Base-by-base conservation (phyloP, 345 rosid genomes). In the Angophora floribunda region DNA sequence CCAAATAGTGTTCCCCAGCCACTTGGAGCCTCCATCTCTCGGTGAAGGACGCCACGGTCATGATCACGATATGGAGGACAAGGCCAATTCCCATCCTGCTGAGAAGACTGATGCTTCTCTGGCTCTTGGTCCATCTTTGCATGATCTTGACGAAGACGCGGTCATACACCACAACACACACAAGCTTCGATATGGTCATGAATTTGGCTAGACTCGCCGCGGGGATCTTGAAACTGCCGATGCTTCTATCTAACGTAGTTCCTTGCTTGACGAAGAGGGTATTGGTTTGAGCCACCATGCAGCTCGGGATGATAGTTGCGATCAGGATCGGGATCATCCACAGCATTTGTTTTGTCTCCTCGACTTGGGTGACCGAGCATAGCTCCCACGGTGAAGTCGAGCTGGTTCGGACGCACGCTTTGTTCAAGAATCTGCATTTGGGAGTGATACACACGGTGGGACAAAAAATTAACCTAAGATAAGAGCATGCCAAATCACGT, bases 271-370 rank as follows among this genome's bases (percentile, higher is more conserved):
- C 19, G 6, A 52, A 52, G 7, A 52, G 53, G 53, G 53, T 52
- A 2, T 52, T 52, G 53, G 21, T 15, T 52, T 52, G 53, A 7
- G 53, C 53, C 4, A 94, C 0, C 98, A 96, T 93, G 86, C 94
- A 93, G 92, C 97, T 95, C 44, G 99, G 99, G 32, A 97, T 92
- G 80, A 97, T 94, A 2, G 98, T 96, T 57, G 94, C 90, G 45
- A 95, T 49, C 90, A 93, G 53, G 86, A 97, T 92, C 4, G 99
- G 99, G 52, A 97, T 91, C 99, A 97, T 96, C 90, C 95, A 88
- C n/a, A 97, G 63, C 97, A 96, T 96, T 89, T 96, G 98, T 85
- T 97, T 97, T 17, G 99, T 95, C 90, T 97, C 99, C 91, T 97
- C 99, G 0, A 97, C 99, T 93, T 96, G 97, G 32, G 98, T 96